Evolutionary conservation across 495 filamentous ascomycete genomes (phyloP).

Genomic region (Xylaria flabelliformis): DNA sequence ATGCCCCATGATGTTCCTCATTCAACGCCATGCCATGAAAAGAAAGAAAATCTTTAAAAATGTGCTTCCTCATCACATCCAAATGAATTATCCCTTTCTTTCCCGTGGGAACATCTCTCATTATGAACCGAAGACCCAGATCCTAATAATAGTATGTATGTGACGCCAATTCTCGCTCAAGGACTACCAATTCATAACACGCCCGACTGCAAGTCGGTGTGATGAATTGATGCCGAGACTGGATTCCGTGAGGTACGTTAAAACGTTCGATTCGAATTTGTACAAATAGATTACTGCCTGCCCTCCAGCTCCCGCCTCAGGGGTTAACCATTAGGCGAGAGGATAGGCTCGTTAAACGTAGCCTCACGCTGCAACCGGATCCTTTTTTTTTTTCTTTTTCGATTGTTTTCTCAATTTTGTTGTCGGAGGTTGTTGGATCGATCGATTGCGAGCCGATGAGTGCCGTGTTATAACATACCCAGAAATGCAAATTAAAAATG

Average conservation of each 20-base stretch:
- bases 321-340: not conserved
- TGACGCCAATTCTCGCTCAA: not conserved
- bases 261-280: constrained; percentile 6
- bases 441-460: constrained; percentile 1
- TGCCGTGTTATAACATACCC: not conserved
- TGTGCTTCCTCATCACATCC: not conserved
- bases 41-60: not conserved
- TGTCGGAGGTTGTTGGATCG: not conserved
- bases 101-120: not conserved
- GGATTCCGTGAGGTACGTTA: not conserved
- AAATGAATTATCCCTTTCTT: not conserved
- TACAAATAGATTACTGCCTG: constrained; percentile 1
- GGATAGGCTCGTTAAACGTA: constrained; percentile 1
- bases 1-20: constrained; percentile 2
- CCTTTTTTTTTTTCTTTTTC: not conserved
- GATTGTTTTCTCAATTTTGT: not conserved
- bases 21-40: constrained; percentile 13
- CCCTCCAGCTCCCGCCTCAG: not conserved
- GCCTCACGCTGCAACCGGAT: constrained; percentile 11
- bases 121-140: not conserved
- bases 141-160: not conserved
- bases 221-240: not conserved
- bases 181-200: not conserved
- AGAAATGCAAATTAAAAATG: constrained; percentile 6
- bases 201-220: not conserved